Base-by-base conservation (phyloP, 306 rosid species). In the Malus orientalis region DNA sequence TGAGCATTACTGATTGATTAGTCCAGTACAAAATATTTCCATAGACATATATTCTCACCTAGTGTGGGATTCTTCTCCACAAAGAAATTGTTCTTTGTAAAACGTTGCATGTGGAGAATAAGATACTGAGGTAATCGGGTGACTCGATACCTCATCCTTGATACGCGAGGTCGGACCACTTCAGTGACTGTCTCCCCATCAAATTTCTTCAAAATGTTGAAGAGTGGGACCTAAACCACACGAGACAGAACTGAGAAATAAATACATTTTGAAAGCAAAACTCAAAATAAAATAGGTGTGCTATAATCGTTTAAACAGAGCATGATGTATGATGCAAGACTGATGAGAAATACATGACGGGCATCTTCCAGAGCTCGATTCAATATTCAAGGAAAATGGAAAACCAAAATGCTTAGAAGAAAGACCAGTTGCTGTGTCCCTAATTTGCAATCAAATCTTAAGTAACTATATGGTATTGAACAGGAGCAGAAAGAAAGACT, bases 21-120 rank as follows among this genome's bases (percentile, higher is more conserved):
- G 16, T 15, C 44, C 53, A 73, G 42, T 49, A 69, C 20, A 15
- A 27, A 65, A 61, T 36, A 70, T 16, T 69, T 64, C 58, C 58
- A 72, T 13, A 27, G 71, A 72, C 61, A 7, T 49, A 25, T 55
- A 44, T 53, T 59, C 69, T 60, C 81, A 91, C 96, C 96, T 80
- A 95, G 81, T 22, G 99, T 95, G 12, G 99, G 99, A 87, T 95
- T 95, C 86, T 95, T 95, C 79, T 95, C 99, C 85, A 95, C 93
- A 81, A 92, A 95, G 81, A 95, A 95, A 80, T 95, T 95, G 84
- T 95, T 95, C 87, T 95, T 95, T 8, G 97, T 95, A 80, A 95
- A 95, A 36, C 97, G 88, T 47, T 91, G 96, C 97, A 92, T 92
- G 80, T 95, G 99, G 44, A 95, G 89, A 82, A 95, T 91, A 45